phyloP scores from a whole-genome alignment of 2,329 filamentous ascomycete species.

The Lasiodiplodia sp. region DNA sequence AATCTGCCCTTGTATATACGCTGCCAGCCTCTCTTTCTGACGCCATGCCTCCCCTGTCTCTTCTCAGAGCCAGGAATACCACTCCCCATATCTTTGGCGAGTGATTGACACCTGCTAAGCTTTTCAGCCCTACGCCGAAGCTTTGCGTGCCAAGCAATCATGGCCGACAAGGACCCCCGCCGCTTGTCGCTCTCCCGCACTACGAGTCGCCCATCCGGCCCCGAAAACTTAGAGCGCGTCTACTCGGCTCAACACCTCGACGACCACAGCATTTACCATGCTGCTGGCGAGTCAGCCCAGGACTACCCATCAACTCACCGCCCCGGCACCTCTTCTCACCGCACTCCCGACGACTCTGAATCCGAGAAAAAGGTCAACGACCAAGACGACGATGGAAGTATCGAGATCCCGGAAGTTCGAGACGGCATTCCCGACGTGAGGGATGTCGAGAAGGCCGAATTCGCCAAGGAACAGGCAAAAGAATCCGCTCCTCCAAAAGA shows the following conservation, averaged over 20 bases:
- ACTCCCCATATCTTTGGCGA: background rate
- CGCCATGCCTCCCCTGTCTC: conserved; percentile 3
- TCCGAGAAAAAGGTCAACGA: conserved; percentile 33
- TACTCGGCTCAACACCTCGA: conserved; percentile 43
- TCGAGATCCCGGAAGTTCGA: conserved; percentile 38
- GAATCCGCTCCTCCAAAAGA: conserved; percentile 39
- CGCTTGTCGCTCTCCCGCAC: conserved; percentile 22
- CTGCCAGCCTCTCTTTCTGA: background rate
- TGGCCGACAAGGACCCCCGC: conserved; percentile 15
- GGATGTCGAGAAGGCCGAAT: conserved; percentile 39
- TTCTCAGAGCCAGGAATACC: background rate
- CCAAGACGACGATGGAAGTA: conserved; percentile 28
- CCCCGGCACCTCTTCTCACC: conserved; percentile 1
- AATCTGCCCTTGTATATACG: conserved; percentile 2
- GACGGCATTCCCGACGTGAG: conserved; percentile 41
- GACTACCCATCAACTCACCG: background rate
- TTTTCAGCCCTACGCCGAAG: conserved; percentile 13
- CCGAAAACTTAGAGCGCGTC: conserved; percentile 36
- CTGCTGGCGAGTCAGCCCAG: conserved; percentile 33
- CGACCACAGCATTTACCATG: conserved; percentile 45
- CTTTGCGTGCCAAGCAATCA: conserved; percentile 21
- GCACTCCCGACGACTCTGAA: conserved; percentile 31
- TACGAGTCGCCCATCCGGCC: conserved; percentile 34
- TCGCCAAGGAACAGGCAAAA: conserved; percentile 40
- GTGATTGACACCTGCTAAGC: conserved; percentile 21